phyloP scores from a whole-genome alignment of 179 eudicot genomes.

The Pouteria campechiana region DNA sequence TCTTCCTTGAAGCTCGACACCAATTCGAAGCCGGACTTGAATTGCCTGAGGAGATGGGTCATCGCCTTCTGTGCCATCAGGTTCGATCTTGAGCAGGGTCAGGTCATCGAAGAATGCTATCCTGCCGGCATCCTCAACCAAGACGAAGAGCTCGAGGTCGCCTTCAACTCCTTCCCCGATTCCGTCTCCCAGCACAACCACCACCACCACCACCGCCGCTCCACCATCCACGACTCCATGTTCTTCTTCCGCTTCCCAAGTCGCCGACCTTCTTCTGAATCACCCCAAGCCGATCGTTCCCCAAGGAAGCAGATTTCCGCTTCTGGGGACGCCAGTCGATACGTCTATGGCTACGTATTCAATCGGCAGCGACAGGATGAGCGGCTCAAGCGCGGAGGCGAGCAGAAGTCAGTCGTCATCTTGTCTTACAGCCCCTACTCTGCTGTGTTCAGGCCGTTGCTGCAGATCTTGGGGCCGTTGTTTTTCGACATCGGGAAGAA shows the following conservation, averaged over 20 bases:
- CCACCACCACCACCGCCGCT: conserved; percentile 58
- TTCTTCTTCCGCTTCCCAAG: conserved; percentile 76
- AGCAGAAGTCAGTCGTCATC: conserved; percentile 91
- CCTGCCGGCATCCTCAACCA: conserved; percentile 60
- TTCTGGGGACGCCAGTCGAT: not conserved
- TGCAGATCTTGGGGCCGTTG: conserved; percentile 90
- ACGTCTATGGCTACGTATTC: conserved; percentile 26
- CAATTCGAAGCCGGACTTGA: conserved; percentile 36
- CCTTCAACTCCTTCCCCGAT: conserved; percentile 89
- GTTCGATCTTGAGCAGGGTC: conserved; percentile 93
- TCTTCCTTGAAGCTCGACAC: conserved; percentile 54
- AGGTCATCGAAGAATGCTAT: conserved; percentile 82
- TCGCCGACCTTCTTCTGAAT: conserved; percentile 25
- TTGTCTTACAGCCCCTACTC: conserved; percentile 75
- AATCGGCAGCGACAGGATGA: conserved; percentile 97
- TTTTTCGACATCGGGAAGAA: conserved; percentile 86
- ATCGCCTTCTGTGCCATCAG: conserved; percentile 75
- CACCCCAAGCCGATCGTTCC: conserved; percentile 21
- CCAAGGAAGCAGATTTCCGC: conserved; percentile 3
- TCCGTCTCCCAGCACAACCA: conserved; percentile 85
- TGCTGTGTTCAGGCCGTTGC: conserved; percentile 73
- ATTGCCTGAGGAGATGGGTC: conserved; percentile 57
- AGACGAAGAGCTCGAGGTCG: conserved; percentile 74
- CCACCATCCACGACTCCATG: conserved; percentile 82
- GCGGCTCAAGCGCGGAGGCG: conserved; percentile 92